phyloP scores from a whole-genome alignment of 2,329 filamentous ascomycete genomes.

The Calonectria crousiana region DNA sequence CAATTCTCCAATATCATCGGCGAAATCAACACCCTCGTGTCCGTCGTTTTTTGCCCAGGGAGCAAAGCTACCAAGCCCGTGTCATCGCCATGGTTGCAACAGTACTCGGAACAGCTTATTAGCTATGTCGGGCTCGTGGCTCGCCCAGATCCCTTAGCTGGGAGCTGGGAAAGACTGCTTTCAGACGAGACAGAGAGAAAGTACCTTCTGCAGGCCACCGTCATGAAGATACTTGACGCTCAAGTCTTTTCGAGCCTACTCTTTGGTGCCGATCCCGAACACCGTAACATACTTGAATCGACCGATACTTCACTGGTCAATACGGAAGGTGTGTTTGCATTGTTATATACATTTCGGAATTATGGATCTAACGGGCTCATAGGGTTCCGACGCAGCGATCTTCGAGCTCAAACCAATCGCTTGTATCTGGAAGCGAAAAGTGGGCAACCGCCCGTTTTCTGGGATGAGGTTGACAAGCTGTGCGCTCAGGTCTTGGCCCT shows the following conservation, averaged over 20 bases:
- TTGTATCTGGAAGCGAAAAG: slow-evolving; percentile 36
- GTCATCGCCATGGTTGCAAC: slow-evolving; percentile 41
- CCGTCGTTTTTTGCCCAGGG: slow-evolving; percentile 35
- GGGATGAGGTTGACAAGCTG: slow-evolving; percentile 47
- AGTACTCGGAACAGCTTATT: slow-evolving; percentile 40
- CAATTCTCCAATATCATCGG: slow-evolving; percentile 37
- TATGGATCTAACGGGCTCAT: slow-evolving; percentile 1
- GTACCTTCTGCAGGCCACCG: slow-evolving; percentile 44
- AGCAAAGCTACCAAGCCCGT: neutral
- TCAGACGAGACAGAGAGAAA: slow-evolving; percentile 35
- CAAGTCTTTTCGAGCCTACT: slow-evolving; percentile 45
- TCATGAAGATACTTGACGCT: slow-evolving; percentile 45
- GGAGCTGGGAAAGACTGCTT: slow-evolving; percentile 47
- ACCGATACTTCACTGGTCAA: slow-evolving; percentile 42
- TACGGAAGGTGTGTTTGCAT: slow-evolving; percentile 42
- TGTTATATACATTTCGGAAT: neutral
- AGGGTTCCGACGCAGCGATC: slow-evolving; percentile 47
- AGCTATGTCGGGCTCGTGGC: slow-evolving; percentile 44
- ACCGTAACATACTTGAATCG: slow-evolving; percentile 35
- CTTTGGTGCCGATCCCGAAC: slow-evolving; percentile 47
- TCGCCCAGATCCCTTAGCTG: slow-evolving; percentile 38
- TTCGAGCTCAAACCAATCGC: slow-evolving; percentile 42
- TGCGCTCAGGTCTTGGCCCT: slow-evolving; percentile 37
- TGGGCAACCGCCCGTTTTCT: slow-evolving; percentile 44
- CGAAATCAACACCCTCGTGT: slow-evolving; percentile 39